Base-by-base conservation (phyloP, 2,329 filamentous ascomycete genomes). In the Nectriaceae sp. region DNA sequence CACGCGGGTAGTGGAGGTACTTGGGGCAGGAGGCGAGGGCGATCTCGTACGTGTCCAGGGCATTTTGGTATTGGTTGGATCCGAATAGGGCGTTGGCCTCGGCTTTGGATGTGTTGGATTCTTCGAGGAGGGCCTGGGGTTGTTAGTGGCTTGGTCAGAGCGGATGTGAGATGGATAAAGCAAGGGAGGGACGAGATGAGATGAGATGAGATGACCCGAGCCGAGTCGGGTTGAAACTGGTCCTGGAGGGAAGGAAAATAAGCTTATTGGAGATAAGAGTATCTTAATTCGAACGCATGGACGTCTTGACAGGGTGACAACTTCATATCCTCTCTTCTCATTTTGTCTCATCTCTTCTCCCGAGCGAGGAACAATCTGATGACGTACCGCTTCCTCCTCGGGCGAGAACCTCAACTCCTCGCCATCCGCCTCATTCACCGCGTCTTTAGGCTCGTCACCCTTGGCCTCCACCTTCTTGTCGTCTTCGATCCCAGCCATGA, bases 1-100 rank as follows among this genome's bases (percentile, higher is more conserved):
- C 90, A 53, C 93, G 78, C 59, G 96, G 90, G 71, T 90, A 96
- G 66, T 93, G 85, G 21, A 96, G 81, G 66, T 96, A 95, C 55
- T 83, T 85, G 2, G 93, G 93, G 62, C 90, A 92, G 6, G 85
- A 80, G 11, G 83, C 78, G 3, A 95, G 76, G 19, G 94, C 92
- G 56, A 87, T 83, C 62, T 91, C 87, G 71, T 97, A 97, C 52
- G 82, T 87, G 57, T 85, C 81, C 53, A 97, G 86, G 35, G 93
- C 93, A 53, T 87, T 84, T 47, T 86, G 80, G 70, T 88, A 94
- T 53, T 85, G 82, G 36, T 82, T 80, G 3, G 82, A 79, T 1
- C 79, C 75, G 70, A 97, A 97, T n/a, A 91, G 79, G 4, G 79
- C 70, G 65, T 97, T 97, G 13, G 90, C 93, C 47, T 84, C 77